Base-by-base conservation (phyloP, 2,329 filamentous ascomycete genomes). In the Sporothrix schenckii region DNA sequence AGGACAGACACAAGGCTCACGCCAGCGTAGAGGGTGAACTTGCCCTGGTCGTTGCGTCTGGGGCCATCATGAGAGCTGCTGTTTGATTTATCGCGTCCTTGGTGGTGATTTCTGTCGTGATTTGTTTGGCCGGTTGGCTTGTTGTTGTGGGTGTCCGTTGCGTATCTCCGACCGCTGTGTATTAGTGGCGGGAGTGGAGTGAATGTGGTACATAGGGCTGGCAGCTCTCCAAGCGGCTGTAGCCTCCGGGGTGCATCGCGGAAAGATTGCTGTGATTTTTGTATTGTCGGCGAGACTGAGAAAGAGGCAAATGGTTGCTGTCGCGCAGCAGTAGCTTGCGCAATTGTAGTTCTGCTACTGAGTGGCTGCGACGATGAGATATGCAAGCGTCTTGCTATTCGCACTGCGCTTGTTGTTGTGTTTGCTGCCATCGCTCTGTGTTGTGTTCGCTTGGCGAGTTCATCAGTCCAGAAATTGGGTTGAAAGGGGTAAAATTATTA, bases 1-100 rank as follows among this genome's bases (percentile, higher is more conserved):
- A 73, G 65, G 5, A 72, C 50, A 5, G 73, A 70, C 1, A 70
- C 13, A 16, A 74, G 34, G 56, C 72, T 53, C 16, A 67, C 61
- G 30, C 73, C 66, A 34, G 73, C 72, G 44, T 70, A 58, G 14
- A 74, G 67, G 2, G 63, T 60, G 19, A 65, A 54, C 50, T 30
- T 50, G 61, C n/a, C 61, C 44, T 16, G 61, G 6, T 34, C 61
- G 44, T 34, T 49, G 21, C 44, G 61, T 34, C 16, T 49, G 61
- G 41, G 61, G 21, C 61, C 61, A 13, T 19, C 24, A 11, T 11
- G 21, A 4, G 58, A 16, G 39, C 10, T 47, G 11, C 5, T 13
- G 58, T 63, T n/a, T 27, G n/a, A 27, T 0, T 24, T 14, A 4
- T 27, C 1, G 11, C 39, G 58, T 9, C 16, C 14, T 19, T 16